A percentile compares a stretch with the other conserved stretches of the same genome.
Evolutionary conservation across 768 basidiomycete genomes (phyloP).

Genomic region (Mycena rosella): DNA sequence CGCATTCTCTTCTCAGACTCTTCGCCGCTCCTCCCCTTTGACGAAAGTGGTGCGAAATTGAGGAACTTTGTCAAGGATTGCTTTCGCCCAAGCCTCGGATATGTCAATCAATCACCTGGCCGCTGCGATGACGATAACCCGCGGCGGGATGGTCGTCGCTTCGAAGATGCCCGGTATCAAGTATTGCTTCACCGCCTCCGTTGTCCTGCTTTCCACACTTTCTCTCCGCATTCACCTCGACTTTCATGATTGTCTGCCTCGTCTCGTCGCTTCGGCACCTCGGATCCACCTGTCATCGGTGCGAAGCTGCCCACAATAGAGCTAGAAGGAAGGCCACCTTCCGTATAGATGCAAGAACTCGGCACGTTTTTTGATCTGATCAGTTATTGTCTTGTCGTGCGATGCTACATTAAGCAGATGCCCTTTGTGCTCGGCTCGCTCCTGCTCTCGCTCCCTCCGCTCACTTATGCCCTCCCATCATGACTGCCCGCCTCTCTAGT

Average conservation of each 20-base stretch:
- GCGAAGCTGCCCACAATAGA: slow-evolving; percentile 17
- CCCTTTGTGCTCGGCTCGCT: slow-evolving; percentile 15
- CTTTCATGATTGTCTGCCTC: not conserved
- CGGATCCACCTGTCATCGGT: slow-evolving; percentile 14
- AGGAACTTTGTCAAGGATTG: too few relatives aligned
- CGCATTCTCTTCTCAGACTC: too few relatives aligned
- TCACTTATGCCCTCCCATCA: slow-evolving; percentile 26
- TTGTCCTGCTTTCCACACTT: not conserved
- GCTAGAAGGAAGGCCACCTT: slow-evolving; percentile 12
- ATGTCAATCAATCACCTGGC: too few relatives aligned
- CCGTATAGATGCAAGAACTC: not conserved
- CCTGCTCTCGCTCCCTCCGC: not conserved
- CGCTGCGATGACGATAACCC: too few relatives aligned
- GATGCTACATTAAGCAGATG: slow-evolving; percentile 16
- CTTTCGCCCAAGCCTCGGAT: too few relatives aligned
- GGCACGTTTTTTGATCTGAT: slow-evolving; percentile 33
- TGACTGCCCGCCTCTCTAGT: slow-evolving; percentile 21
- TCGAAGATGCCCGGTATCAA: not conserved
- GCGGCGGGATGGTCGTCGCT: not conserved
- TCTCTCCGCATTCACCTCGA: not conserved
- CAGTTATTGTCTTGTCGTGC: slow-evolving; percentile 16
- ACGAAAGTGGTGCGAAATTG: too few relatives aligned
- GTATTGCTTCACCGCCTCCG: not conserved
- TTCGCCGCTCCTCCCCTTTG: too few relatives aligned
- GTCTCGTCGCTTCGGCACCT: slow-evolving; percentile 14